Conservation (phyloP, 805 yeast species). For the Ogataea ganodermae region DNA sequence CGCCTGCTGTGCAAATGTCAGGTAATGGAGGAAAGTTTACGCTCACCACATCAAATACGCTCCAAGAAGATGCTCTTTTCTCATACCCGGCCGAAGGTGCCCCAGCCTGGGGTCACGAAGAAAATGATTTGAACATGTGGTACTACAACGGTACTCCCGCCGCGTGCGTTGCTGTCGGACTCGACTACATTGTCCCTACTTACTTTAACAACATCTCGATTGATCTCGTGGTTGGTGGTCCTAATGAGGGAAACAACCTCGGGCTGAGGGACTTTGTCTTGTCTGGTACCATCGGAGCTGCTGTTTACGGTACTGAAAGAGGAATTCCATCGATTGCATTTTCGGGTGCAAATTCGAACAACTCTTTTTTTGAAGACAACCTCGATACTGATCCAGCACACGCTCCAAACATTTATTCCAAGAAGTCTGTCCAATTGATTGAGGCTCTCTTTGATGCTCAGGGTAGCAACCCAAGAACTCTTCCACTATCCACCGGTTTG, state of each 20-base stretch:
- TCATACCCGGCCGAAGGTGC: conserved; percentile 48
- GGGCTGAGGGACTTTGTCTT: conserved; percentile 45
- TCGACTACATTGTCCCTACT: conserved; percentile 49
- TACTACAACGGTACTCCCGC: conserved; percentile 61
- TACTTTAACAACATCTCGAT: conserved; percentile 45
- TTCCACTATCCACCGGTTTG: conserved; percentile 49
- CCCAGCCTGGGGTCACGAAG: conserved; percentile 59
- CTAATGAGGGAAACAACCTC: conserved; percentile 53
- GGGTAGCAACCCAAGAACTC: conserved; percentile 40
- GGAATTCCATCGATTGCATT: conserved; percentile 53
- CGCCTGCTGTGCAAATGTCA: conserved; percentile 52
- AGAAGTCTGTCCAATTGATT: conserved; percentile 42
- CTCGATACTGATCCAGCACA: conserved; percentile 43
- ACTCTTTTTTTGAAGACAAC: conserved; percentile 51
- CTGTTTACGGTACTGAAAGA: conserved; percentile 48
- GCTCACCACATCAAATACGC: conserved; percentile 41
- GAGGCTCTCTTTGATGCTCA: conserved; percentile 40
- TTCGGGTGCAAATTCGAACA: conserved; percentile 53
- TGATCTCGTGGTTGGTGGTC: conserved; percentile 54
- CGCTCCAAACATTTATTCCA: conserved; percentile 48
- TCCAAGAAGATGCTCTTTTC: conserved; percentile 50
- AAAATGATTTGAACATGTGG: conserved; percentile 45
- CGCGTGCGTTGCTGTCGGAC: conserved; percentile 50
- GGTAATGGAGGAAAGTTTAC: conserved; percentile 59
- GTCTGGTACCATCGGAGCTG: conserved; percentile 56